Percentiles rank a stretch among this genome's conserved stretches.
Conservation (phyloP, 2,329 filamentous ascomycete genomes). For the Claviceps arundinis region DNA sequence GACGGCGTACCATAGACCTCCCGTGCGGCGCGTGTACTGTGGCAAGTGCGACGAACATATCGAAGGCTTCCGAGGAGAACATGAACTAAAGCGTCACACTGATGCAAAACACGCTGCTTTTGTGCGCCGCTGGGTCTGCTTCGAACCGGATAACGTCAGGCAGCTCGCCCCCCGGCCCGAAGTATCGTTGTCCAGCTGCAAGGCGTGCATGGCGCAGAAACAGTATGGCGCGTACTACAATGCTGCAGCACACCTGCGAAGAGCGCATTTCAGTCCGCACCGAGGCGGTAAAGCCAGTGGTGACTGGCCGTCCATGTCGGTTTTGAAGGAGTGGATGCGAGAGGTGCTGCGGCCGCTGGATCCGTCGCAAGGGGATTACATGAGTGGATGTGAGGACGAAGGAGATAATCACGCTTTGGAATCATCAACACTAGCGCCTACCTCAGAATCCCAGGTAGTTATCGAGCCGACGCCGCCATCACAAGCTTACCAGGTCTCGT, state of each 20-base stretch:
- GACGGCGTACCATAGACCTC: conserved; percentile 36
- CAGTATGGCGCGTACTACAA: conserved; percentile 47
- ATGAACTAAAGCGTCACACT: conserved; percentile 62
- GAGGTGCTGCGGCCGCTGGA: conserved; percentile 41
- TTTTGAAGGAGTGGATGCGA: conserved; percentile 47
- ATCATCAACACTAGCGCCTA: background rate
- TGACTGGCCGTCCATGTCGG: conserved; percentile 44
- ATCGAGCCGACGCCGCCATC: conserved; percentile 8
- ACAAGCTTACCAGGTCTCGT: conserved; percentile 3
- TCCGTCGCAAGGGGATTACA: conserved; percentile 3
- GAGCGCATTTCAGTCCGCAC: conserved; percentile 44
- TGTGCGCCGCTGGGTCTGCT: conserved; percentile 43
- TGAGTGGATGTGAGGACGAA: conserved; percentile 23
- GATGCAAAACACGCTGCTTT: conserved; percentile 43
- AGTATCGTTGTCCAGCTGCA: conserved; percentile 40
- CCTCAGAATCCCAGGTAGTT: background rate
- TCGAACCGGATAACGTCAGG: conserved; percentile 30
- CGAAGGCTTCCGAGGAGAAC: conserved; percentile 80
- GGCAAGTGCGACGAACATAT: conserved; percentile 67
- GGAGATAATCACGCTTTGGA: conserved; percentile 18
- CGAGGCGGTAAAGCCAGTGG: conserved; percentile 42
- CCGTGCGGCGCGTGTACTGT: conserved; percentile 63
- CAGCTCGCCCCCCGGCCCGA: conserved; percentile 30
- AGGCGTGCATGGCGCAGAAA: conserved; percentile 42
- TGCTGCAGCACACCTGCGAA: conserved; percentile 42